Evolutionary conservation across 2,329 filamentous ascomycete species (phyloP).

Genomic region (Trichophyton simii): DNA sequence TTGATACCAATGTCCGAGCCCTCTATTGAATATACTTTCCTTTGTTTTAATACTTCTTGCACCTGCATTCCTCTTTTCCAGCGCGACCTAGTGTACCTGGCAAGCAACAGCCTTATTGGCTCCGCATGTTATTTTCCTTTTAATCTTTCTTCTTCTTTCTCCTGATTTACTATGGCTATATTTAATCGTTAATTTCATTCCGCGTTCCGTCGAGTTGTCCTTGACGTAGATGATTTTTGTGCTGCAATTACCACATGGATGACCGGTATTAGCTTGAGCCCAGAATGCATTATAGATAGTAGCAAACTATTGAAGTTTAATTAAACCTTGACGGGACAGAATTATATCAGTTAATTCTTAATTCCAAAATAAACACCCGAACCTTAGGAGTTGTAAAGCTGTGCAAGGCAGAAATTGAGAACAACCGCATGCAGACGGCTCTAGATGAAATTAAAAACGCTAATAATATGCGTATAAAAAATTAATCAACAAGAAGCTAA

Average conservation of each 20-base stretch:
- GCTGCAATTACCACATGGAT: not conserved
- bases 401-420: too few relatives aligned
- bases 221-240: not conserved
- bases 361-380: too few relatives aligned
- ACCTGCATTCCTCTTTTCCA: not conserved
- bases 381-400: too few relatives aligned
- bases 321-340: too few relatives aligned
- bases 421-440: too few relatives aligned
- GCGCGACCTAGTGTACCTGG: not conserved
- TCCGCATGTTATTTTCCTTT: not conserved
- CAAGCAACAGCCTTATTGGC: not conserved
- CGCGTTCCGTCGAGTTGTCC: not conserved
- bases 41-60: not conserved
- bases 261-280: not conserved
- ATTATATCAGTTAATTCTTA: too few relatives aligned
- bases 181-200: not conserved
- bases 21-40: not conserved
- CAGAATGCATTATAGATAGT: not conserved
- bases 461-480: not conserved
- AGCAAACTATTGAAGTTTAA: too few relatives aligned
- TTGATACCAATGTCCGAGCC: not conserved
- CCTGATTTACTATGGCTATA: not conserved
- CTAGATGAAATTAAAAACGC: too few relatives aligned
- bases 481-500: not conserved
- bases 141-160: not conserved